Percentiles rank a stretch among this genome's conserved stretches.
These are phyloP conservation scores for Rhododendron ovatum DNA, from an alignment of 148 eudicot species.

Conservation along the genomic window DNA sequence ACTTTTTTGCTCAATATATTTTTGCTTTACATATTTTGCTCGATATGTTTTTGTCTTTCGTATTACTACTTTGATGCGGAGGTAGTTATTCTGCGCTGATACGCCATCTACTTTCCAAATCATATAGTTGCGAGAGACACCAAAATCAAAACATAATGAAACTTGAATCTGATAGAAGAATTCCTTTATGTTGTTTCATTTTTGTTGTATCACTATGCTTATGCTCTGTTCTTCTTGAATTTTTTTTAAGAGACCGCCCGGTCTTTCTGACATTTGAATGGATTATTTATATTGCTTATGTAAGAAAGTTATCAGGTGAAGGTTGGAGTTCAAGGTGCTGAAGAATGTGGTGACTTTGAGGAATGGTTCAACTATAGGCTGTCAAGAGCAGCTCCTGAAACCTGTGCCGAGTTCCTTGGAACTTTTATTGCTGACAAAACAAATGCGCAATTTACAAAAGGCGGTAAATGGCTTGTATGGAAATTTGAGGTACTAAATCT, in stretches of 20 bases:
- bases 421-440: constrained; percentile 83
- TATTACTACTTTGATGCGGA: not conserved
- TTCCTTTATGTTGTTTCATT: not conserved
- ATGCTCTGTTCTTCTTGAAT: not conserved
- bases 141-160: not conserved
- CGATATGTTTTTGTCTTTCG: not conserved
- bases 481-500: constrained; percentile 71
- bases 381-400: constrained; percentile 97
- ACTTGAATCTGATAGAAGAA: not conserved
- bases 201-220: not conserved
- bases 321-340: constrained; percentile 85
- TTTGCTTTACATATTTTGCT: not conserved
- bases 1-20: not conserved
- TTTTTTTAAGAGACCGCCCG: not conserved
- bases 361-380: constrained; percentile 98
- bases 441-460: constrained; percentile 60
- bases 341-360: constrained; percentile 89
- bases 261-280: not conserved
- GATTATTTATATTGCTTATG: not conserved
- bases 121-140: not conserved
- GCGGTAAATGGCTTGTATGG: constrained; percentile 98
- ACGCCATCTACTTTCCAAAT: not conserved
- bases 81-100: not conserved
- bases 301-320: constrained; percentile 52
- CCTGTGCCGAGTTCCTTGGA: constrained; percentile 96